These are phyloP conservation scores for Coleophoma crateriformis DNA, from an alignment of 2,329 filamentous ascomycete genomes.

Conservation along the genomic window DNA sequence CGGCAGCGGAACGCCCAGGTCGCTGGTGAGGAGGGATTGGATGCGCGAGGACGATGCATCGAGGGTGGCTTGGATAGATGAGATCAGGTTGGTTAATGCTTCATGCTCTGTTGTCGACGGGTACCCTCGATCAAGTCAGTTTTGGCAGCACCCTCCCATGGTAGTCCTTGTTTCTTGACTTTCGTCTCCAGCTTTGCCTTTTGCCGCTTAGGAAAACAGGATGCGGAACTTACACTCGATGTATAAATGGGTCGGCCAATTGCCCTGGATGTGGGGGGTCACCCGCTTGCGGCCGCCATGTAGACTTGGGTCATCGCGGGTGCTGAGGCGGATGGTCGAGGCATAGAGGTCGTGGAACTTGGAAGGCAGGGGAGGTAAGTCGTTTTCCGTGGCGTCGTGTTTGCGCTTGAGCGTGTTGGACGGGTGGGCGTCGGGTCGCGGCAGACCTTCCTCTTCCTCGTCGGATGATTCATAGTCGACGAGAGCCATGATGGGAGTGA, in stretches of 20 bases:
- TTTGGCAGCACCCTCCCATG: not conserved
- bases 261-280: slow-evolving; percentile 78
- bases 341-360: slow-evolving; percentile 89
- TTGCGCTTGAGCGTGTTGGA: slow-evolving; percentile 31
- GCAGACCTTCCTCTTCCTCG: slow-evolving; percentile 22
- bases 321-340: slow-evolving; percentile 70
- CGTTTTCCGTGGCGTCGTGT: slow-evolving; percentile 8
- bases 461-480: slow-evolving; percentile 60
- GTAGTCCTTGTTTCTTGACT: too few relatives aligned
- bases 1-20: slow-evolving; percentile 71
- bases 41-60: slow-evolving; percentile 31
- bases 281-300: slow-evolving; percentile 81
- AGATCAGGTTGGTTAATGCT: slow-evolving; percentile 38
- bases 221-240: slow-evolving; percentile 69
- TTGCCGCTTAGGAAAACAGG: not conserved
- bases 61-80: slow-evolving; percentile 25
- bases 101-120: slow-evolving; percentile 42
- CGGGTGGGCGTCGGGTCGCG: slow-evolving; percentile 13
- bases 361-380: slow-evolving; percentile 68
- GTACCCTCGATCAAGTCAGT: slow-evolving; percentile 41
- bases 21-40: slow-evolving; percentile 67
- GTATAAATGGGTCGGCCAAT: slow-evolving; percentile 92
- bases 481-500: slow-evolving; percentile 43
- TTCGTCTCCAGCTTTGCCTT: too few relatives aligned
- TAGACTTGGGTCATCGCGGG: slow-evolving; percentile 74